These are phyloP conservation scores for Blastobotrys persicus DNA, from an alignment of 1,139 yeast genomes.

Conservation along the genomic window DNA sequence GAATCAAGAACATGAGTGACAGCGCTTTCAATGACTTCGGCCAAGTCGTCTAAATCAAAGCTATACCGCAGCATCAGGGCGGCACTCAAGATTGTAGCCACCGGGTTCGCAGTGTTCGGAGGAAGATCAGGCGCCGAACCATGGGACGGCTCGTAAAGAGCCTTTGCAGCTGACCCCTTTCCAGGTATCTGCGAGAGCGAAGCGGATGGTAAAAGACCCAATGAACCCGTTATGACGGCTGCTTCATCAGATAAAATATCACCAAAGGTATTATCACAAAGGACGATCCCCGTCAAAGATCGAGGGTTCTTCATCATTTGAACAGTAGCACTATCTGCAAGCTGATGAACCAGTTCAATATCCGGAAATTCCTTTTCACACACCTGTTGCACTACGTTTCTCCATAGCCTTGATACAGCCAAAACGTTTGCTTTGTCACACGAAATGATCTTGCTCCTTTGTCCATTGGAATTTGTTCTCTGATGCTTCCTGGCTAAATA, in stretches of 20 bases:
- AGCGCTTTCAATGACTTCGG: background rate
- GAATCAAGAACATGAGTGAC: background rate
- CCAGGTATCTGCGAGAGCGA: constrained; percentile 75
- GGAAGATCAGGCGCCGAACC: constrained; percentile 92
- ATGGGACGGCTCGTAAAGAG: constrained; percentile 85
- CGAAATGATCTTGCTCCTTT: constrained; percentile 54
- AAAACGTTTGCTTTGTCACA: constrained; percentile 84
- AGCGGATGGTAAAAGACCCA: constrained; percentile 82
- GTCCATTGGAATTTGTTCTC: constrained; percentile 52
- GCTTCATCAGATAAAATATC: constrained; percentile 88
- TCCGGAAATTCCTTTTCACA: constrained; percentile 73
- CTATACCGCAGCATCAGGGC: constrained; percentile 86
- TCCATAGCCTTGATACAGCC: constrained; percentile 84
- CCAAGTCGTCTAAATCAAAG: constrained; percentile 52
- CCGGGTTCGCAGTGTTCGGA: constrained; percentile 74
- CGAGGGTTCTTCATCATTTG: constrained; percentile 77
- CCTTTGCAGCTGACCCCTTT: constrained; percentile 68
- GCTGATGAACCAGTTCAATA: constrained; percentile 69
- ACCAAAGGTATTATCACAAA: constrained; percentile 85
- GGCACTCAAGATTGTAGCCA: constrained; percentile 79
- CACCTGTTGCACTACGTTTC: constrained; percentile 73
- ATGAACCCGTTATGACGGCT: constrained; percentile 81
- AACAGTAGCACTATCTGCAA: constrained; percentile 90
- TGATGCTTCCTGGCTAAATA: constrained; percentile 80
- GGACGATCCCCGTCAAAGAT: constrained; percentile 71